These are phyloP conservation scores for Astragalus membranaceus DNA, from an alignment of 306 rosid genomes.

Conservation along the genomic window DNA sequence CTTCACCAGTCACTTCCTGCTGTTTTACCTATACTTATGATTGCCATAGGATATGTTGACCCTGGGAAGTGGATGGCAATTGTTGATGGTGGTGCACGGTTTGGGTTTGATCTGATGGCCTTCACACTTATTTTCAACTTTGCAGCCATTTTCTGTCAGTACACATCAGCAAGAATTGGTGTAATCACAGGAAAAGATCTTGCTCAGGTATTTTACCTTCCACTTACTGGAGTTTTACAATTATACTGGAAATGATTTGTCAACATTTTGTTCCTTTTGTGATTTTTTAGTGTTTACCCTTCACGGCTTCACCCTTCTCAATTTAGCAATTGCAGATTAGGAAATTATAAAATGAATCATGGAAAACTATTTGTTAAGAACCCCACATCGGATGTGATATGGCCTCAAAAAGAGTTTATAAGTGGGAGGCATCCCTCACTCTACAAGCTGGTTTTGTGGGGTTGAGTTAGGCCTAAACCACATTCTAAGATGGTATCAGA, in stretches of 20 bases:
- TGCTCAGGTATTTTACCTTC: slow-evolving; percentile 63
- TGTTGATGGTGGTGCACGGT: slow-evolving; percentile 78
- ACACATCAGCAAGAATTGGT: slow-evolving; percentile 73
- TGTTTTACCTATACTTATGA: slow-evolving; percentile 56
- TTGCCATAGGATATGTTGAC: slow-evolving; percentile 78
- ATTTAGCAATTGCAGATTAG: background rate
- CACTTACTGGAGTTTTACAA: background rate
- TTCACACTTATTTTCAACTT: slow-evolving; percentile 65
- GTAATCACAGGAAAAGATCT: slow-evolving; percentile 80
- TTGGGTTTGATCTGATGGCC: slow-evolving; percentile 62
- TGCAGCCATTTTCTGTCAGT: slow-evolving; percentile 80
- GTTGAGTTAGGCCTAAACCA: too few species aligned
- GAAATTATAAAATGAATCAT: background rate
- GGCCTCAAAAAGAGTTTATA: too few species aligned
- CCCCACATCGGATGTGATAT: too few species aligned
- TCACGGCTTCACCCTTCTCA: background rate
- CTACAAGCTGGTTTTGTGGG: too few species aligned
- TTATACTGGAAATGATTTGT: background rate
- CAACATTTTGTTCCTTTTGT: background rate
- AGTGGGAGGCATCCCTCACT: too few species aligned
- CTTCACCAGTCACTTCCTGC: slow-evolving; percentile 52
- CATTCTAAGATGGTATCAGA: too few species aligned
- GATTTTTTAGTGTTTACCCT: background rate
- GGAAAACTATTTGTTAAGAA: too few species aligned
- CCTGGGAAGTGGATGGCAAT: slow-evolving; percentile 94